A percentile compares a stretch with the other conserved stretches of the same genome.
Evolutionary conservation across 176 grass and related monocot genomes (phyloP).

Genomic region (Miscanthus lutarioriparius): DNA sequence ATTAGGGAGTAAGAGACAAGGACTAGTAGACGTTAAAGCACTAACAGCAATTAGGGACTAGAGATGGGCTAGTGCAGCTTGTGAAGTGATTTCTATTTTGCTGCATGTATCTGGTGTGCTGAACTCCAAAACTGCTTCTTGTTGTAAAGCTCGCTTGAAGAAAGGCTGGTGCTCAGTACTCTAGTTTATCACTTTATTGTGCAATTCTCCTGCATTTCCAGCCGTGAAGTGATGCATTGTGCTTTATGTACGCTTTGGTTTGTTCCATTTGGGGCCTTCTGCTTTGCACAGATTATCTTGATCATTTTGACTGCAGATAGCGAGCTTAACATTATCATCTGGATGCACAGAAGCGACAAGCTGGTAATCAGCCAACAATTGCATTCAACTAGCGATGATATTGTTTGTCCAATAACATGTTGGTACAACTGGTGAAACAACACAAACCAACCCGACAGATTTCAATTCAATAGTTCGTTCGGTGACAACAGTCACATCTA

Average conservation of each 20-base stretch:
- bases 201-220: neutral
- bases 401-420: neutral
- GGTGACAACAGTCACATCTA: neutral
- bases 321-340: neutral
- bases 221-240: neutral
- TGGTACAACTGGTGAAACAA: neutral
- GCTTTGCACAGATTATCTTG: neutral
- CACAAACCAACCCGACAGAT: neutral
- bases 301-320: neutral
- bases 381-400: neutral
- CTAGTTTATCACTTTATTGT: neutral
- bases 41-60: neutral
- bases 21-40: slow-evolving; percentile 40
- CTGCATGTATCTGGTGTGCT: neutral
- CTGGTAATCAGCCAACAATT: neutral
- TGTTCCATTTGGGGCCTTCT: neutral
- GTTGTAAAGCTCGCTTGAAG: slow-evolving; percentile 9
- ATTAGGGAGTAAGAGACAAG: slow-evolving; percentile 32
- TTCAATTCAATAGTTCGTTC: neutral
- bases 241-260: neutral
- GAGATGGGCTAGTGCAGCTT: neutral
- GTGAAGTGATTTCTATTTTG: neutral
- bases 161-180: neutral
- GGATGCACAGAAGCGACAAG: neutral
- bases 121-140: neutral